Evolutionary conservation across 306 rosid genomes (phyloP).

Genomic region (Potentilla sterilis): DNA sequence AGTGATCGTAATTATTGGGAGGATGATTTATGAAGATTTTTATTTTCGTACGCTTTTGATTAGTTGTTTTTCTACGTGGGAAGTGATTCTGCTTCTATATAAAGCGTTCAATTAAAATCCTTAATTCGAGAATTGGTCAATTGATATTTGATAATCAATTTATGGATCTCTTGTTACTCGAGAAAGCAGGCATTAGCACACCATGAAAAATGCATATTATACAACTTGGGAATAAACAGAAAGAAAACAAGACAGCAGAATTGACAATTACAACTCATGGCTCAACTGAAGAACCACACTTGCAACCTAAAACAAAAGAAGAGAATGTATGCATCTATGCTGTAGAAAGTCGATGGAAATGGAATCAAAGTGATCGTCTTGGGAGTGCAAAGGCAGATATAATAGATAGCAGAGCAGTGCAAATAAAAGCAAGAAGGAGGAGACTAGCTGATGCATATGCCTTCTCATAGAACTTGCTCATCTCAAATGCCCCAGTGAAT

Average conservation of each 20-base stretch:
- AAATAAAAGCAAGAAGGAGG: conserved; percentile 39
- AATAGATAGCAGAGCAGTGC: conserved; percentile 45
- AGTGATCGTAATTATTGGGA: no score
- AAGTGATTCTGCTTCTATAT: no score
- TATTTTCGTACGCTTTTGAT: no score
- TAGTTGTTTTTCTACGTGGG: no score
- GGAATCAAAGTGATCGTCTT: conserved; percentile 4
- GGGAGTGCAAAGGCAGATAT: conserved; percentile 46
- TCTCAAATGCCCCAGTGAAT: background rate
- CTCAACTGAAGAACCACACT: background rate
- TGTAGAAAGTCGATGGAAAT: background rate
- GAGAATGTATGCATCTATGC: background rate
- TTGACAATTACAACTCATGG: background rate
- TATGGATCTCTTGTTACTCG: background rate
- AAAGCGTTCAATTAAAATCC: no score
- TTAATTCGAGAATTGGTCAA: no score
- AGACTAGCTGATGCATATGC: conserved; percentile 51
- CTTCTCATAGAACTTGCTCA: conserved; percentile 29
- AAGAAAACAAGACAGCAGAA: background rate
- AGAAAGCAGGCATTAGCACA: background rate
- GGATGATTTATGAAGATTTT: no score
- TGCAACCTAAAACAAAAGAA: no score
- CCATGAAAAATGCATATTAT: background rate
- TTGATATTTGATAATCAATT: background rate
- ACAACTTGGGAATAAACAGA: background rate